Conservation (phyloP, 352 stramenopile genomes). For the Phytophthora macrochlamydospora region DNA sequence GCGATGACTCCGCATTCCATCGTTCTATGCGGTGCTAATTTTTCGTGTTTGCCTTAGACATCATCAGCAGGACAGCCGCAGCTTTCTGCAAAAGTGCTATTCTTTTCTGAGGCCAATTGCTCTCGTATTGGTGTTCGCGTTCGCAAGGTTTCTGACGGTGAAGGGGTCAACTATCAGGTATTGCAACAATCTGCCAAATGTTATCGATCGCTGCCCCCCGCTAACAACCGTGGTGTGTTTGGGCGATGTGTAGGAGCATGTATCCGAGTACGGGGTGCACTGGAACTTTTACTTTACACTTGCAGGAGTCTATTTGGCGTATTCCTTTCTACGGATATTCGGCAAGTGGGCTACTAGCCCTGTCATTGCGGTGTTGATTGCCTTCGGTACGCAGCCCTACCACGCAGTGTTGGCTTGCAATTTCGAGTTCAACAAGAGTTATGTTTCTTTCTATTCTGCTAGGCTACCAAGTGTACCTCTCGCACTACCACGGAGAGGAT, state of each 20-base stretch:
- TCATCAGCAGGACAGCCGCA: slow-evolving; percentile 11
- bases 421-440: background rate
- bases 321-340: slow-evolving; percentile 59
- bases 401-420: background rate
- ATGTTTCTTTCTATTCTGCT: slow-evolving; percentile 3
- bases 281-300: slow-evolving; percentile 99
- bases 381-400: slow-evolving; percentile 34
- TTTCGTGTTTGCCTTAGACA: slow-evolving; percentile 8
- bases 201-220: background rate
- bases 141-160: slow-evolving; percentile 75
- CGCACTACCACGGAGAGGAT: slow-evolving; percentile 70
- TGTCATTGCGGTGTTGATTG: slow-evolving; percentile 43
- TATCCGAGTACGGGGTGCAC: slow-evolving; percentile 98
- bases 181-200: background rate
- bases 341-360: slow-evolving; percentile 54
- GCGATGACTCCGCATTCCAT: background rate
- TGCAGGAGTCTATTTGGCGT: slow-evolving; percentile 77
- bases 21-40: background rate
- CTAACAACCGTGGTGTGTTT: slow-evolving; percentile 12
- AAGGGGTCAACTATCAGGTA: slow-evolving; percentile 90
- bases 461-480: slow-evolving; percentile 87
- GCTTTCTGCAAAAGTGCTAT: slow-evolving; percentile 42
- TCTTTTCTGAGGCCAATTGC: slow-evolving; percentile 72
- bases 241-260: slow-evolving; percentile 81
- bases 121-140: slow-evolving; percentile 69